These are phyloP conservation scores for Puccinia novopanici DNA, from an alignment of 1,284 basidiomycete genomes.

Conservation along the genomic window DNA sequence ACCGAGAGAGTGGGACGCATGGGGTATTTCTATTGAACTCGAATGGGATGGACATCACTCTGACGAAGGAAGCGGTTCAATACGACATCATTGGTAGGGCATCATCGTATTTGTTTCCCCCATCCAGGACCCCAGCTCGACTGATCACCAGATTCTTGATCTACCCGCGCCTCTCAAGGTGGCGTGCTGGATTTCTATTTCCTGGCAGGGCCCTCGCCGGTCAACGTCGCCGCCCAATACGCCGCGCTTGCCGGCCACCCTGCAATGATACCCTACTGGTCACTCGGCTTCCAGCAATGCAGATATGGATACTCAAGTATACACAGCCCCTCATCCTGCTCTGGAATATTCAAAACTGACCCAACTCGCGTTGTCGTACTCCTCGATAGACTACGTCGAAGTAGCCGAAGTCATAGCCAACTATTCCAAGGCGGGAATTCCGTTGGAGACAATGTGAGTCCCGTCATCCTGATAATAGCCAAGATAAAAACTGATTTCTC, in stretches of 20 bases:
- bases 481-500: neutral
- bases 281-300: slow-evolving; percentile 72
- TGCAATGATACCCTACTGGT: slow-evolving; percentile 70
- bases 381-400: slow-evolving; percentile 53
- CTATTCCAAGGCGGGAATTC: slow-evolving; percentile 55
- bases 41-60: slow-evolving; percentile 69
- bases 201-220: slow-evolving; percentile 69
- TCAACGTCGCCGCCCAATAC: slow-evolving; percentile 70
- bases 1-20: slow-evolving; percentile 46
- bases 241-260: slow-evolving; percentile 67
- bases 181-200: slow-evolving; percentile 73
- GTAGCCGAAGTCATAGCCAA: slow-evolving; percentile 56
- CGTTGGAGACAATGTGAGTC: slow-evolving; percentile 47
- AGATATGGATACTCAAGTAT: slow-evolving; percentile 61
- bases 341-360: neutral
- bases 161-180: slow-evolving; percentile 54
- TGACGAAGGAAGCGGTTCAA: slow-evolving; percentile 66
- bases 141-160: neutral
- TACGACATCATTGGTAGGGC: slow-evolving; percentile 65
- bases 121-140: neutral
- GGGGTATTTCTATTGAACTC: slow-evolving; percentile 67
- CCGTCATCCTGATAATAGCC: neutral
- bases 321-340: neutral
- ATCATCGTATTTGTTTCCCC: neutral
- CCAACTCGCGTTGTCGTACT: neutral